Percentiles rank a stretch among this genome's conserved stretches.
phyloP scores from a whole-genome alignment of 257 asterid species.

The Solanum tacnaense region DNA sequence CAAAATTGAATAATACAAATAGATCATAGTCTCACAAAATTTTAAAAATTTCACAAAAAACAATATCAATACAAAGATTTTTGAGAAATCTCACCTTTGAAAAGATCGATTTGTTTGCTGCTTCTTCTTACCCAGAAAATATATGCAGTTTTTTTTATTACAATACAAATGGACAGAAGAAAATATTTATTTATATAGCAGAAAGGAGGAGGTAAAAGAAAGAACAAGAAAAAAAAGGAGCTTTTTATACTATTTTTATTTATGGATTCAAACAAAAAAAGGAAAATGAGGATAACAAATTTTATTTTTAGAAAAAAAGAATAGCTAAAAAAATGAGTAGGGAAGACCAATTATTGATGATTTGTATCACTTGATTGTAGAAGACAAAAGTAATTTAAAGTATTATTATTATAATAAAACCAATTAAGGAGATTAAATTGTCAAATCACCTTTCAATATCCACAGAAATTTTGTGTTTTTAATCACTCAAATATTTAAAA shows the following conservation, averaged over 20 bases:
- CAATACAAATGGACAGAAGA: background rate
- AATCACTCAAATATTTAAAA: background rate
- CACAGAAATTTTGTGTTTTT: background rate
- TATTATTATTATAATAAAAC: background rate
- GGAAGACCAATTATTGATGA: background rate
- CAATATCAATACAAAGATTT: background rate
- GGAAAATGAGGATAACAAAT: background rate
- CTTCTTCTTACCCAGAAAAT: background rate
- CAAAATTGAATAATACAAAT: too few species aligned
- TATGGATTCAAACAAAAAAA: background rate
- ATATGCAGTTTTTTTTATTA: background rate
- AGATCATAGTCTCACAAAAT: background rate
- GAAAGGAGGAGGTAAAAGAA: background rate
- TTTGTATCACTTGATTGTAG: background rate
- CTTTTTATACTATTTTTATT: background rate
- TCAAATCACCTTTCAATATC: background rate
- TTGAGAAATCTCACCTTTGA: background rate
- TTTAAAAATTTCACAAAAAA: background rate
- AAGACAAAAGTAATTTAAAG: background rate
- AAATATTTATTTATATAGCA: background rate
- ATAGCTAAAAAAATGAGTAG: background rate
- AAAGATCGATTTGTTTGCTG: background rate
- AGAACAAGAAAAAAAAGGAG: background rate
- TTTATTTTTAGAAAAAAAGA: background rate
- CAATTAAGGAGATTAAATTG: background rate